Percentiles rank a stretch among this genome's conserved stretches.
phyloP scores from a whole-genome alignment of 768 basidiomycete genomes.

The Hygrophoropsis aurantiaca region DNA sequence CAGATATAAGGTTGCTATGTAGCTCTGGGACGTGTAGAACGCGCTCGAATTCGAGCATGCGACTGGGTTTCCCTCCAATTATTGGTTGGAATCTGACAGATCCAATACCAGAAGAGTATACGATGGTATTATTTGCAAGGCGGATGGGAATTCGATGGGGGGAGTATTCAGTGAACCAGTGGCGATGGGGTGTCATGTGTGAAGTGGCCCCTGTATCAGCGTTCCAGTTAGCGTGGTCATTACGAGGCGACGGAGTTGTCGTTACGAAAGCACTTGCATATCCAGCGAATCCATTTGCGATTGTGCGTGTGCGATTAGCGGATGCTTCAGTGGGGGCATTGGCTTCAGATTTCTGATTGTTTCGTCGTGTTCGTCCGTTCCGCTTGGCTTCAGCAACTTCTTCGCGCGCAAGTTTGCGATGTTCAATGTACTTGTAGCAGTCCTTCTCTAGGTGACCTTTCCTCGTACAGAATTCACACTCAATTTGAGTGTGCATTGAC shows the following conservation, averaged over 20 bases:
- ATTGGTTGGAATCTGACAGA: constrained; percentile 22
- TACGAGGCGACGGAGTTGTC: not conserved
- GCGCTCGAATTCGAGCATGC: constrained; percentile 10
- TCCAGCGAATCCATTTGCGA: not conserved
- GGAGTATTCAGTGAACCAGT: too few relatives aligned
- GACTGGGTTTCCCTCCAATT: constrained; percentile 1
- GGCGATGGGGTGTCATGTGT: constrained; percentile 32
- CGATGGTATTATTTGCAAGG: constrained; percentile 16
- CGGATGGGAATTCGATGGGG: constrained; percentile 7
- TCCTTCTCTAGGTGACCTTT: not conserved
- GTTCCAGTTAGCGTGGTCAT: constrained; percentile 20
- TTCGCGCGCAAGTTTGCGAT: too few relatives aligned
- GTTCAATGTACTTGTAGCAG: not conserved
- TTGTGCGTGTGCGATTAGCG: too few relatives aligned
- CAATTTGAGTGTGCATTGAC: not conserved
- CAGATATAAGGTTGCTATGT: constrained; percentile 15
- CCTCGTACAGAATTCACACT: not conserved
- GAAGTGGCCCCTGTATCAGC: constrained; percentile 33
- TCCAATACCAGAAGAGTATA: constrained; percentile 18
- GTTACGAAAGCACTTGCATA: constrained; percentile 9
- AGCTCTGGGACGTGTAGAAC: constrained; percentile 21
- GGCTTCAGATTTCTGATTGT: too few relatives aligned
- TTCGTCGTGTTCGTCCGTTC: too few relatives aligned
- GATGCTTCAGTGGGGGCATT: too few relatives aligned
- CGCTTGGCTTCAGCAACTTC: too few relatives aligned